Conservation (phyloP, 2,329 filamentous ascomycete genomes). For the Triangularia verruculosa region DNA sequence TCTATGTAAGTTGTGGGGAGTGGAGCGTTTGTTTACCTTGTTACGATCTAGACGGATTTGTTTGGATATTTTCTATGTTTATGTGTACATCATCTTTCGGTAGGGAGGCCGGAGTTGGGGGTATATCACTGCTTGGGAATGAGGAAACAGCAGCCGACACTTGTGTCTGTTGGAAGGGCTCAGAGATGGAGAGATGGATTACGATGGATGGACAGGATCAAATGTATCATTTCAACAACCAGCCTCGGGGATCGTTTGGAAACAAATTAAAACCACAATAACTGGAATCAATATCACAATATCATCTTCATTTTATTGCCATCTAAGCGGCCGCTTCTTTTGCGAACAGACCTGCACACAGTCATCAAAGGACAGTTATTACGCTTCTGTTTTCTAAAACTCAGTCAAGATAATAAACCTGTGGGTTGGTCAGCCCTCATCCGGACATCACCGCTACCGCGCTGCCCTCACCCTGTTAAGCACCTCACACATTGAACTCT, state of each 20-base stretch:
- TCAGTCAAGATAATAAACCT: no score
- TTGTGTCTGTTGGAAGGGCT: background rate
- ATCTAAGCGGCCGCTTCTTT: no score
- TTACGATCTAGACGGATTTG: background rate
- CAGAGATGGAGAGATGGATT: no score
- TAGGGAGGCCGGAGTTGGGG: background rate
- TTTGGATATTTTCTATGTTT: background rate
- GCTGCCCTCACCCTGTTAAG: no score
- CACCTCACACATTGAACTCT: no score
- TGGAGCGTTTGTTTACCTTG: background rate
- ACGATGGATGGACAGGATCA: background rate
- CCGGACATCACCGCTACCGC: no score
- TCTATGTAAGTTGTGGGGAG: background rate
- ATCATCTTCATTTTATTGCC: no score
- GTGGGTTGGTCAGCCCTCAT: no score
- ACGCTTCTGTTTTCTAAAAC: no score
- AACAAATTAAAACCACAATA: background rate
- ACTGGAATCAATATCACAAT: no score
- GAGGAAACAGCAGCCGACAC: background rate
- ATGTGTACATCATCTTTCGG: background rate
- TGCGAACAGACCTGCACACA: no score
- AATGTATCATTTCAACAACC: background rate
- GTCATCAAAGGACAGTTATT: no score
- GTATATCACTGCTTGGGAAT: background rate
- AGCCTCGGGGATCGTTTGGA: background rate